Evolutionary conservation across 148 eudicot genomes (phyloP), one percentile per base, ranked within the genome.

Genomic region (Chenopodium album): DNA sequence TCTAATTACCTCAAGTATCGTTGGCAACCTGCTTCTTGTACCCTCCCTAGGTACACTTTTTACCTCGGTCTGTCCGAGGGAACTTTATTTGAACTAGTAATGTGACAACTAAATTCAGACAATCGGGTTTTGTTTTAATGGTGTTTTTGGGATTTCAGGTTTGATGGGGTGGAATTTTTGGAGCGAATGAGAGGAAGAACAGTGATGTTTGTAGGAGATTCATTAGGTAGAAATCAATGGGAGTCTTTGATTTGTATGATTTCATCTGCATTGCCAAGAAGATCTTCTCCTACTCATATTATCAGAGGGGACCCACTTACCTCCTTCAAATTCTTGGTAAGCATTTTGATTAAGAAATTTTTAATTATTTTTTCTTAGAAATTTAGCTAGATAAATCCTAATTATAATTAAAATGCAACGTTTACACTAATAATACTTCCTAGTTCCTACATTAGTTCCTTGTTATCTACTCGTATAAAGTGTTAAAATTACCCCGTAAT

Each of bases 181-280:
- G 77, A 60, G 77, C 91, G 85, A 64, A 86, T 95, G 92, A 87
- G 84, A 52, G 97, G 93, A 41, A 95, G 89, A 81, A 92, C 85
- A 14, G 87, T 95, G 81, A 96, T 96, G 98, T 92, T 96, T 76
- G 98, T 96, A 72, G 99, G 98, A 20, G 98, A 96, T 65, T 92
- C 98, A 9, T 74, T 95, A 29, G 99, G 94, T 22, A 90, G 94
- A 60, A 94, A 95, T 86, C 99, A 95, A 89, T 95, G 99, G 99
- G 92, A 95, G 85, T 95, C 99, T 47, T 85, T 95, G 85, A 87
- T 94, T 82, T 95, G 99, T 71, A 84, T 95, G 95, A 84, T 91
- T 5, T 87, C 88, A 67, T 88, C 99, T n/a, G 87, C 82, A 22
- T 77, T 87, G 52, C 79, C 93, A 14, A 77, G 76, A 17, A 85